A percentile compares a stretch with the other conserved stretches of the same genome.
Evolutionary conservation across 495 filamentous ascomycete species (phyloP).

Genomic region (Penicillium simplicissimum): DNA sequence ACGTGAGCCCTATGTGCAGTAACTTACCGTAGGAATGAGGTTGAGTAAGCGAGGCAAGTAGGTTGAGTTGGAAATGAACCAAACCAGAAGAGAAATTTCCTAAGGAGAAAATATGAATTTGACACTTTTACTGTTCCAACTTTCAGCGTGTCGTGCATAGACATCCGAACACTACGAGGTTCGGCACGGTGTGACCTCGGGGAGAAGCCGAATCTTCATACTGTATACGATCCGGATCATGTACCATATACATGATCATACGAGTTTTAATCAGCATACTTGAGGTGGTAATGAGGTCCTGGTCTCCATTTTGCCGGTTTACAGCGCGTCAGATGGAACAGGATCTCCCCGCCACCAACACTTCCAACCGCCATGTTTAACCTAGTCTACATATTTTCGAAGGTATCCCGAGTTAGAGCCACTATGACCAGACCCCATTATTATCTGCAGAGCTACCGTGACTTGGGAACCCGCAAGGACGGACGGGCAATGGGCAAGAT

Average conservation of each 20-base stretch:
- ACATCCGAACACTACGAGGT: not conserved
- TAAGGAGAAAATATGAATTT: not conserved
- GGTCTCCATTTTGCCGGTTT: not conserved
- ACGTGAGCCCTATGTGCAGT: not conserved
- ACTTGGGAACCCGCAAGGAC: not conserved
- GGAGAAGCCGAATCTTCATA: conserved; percentile 5
- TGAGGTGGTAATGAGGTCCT: not conserved
- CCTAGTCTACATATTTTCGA: not conserved
- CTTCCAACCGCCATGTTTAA: not conserved
- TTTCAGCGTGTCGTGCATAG: not conserved
- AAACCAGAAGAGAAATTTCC: not conserved
- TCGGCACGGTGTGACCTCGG: not conserved
- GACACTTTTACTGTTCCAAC: not conserved
- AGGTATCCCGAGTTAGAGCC: not conserved
- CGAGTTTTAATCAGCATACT: not conserved
- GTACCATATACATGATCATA: not conserved
- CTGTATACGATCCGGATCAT: too few species aligned
- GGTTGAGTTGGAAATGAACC: not conserved
- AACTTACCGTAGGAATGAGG: not conserved
- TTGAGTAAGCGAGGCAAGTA: not conserved
- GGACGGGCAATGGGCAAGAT: not conserved
- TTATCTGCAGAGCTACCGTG: not conserved
- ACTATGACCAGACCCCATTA: not conserved
- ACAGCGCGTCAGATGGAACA: conserved; percentile 1
- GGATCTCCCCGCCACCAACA: conserved; percentile 1